A percentile compares a stretch with the other conserved stretches of the same genome.
phyloP scores from a whole-genome alignment of 2,329 filamentous ascomycete species.

The Karstenula rhodostoma region DNA sequence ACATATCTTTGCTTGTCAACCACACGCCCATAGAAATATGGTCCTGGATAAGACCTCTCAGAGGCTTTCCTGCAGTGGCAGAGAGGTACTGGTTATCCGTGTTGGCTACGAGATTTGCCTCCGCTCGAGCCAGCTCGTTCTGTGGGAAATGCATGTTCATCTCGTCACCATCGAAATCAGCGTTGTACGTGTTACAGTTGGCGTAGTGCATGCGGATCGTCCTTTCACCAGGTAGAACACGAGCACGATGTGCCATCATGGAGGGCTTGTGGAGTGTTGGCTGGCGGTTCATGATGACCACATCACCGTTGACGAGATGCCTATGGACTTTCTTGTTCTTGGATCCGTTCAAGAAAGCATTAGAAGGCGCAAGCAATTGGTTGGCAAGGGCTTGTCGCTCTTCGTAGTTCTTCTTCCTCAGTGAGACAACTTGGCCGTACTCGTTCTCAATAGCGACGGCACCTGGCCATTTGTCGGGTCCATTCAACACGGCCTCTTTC shows the following conservation, averaged over 20 bases:
- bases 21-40: constrained; percentile 94
- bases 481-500: constrained; percentile 95
- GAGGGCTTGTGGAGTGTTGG: constrained; percentile 98
- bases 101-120: constrained; percentile 91
- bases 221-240: constrained; percentile 91
- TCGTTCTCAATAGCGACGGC: constrained; percentile 96
- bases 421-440: constrained; percentile 86
- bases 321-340: constrained; percentile 96
- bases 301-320: constrained; percentile 94
- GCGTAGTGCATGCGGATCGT: constrained; percentile 99
- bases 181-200: constrained; percentile 99
- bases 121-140: constrained; percentile 91
- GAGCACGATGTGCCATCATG: constrained; percentile 96
- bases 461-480: constrained; percentile 91
- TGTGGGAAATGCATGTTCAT: constrained; percentile 99
- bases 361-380: constrained; percentile 86
- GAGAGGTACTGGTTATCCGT: constrained; percentile 98
- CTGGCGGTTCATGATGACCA: constrained; percentile 98
- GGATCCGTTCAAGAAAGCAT: constrained; percentile 74
- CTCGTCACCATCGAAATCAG: constrained; percentile 98
- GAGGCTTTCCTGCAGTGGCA: constrained; percentile 88
- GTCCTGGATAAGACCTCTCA: constrained; percentile 97
- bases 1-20: constrained; percentile 89
- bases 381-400: constrained; percentile 91
- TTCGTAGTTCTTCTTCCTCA: constrained; percentile 86